Evolutionary conservation across 257 asterid species (phyloP).

Genomic region (Salvia rosmarinus): DNA sequence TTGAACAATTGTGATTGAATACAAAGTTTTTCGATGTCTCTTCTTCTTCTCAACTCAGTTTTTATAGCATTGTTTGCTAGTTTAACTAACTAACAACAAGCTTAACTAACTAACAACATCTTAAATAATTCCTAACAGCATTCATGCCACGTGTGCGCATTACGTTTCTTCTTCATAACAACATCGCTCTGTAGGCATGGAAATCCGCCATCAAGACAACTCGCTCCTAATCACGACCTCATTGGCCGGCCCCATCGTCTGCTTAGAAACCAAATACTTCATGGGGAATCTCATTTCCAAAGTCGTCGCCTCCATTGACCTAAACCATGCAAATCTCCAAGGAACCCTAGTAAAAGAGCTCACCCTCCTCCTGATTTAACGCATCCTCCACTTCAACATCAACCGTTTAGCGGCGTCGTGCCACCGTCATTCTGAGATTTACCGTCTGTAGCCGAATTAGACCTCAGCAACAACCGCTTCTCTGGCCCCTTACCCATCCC

Average conservation of each 20-base stretch:
- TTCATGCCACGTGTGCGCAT: no score
- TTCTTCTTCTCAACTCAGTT: no score
- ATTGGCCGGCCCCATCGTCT: constrained; percentile 79
- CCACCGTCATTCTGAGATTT: constrained; percentile 56
- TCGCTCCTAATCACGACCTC: constrained; percentile 53
- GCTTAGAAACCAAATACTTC: constrained; percentile 55
- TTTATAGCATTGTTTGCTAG: no score
- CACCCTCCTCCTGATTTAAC: constrained; percentile 52
- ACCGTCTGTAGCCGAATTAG: constrained; percentile 58
- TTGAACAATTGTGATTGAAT: no score
- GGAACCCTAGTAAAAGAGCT: constrained; percentile 66
- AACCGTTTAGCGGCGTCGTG: constrained; percentile 65
- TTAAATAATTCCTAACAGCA: no score
- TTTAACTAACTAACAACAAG: no score
- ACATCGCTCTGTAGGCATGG: constrained; percentile 87
- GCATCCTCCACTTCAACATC: constrained; percentile 72
- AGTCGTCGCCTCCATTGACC: constrained; percentile 74
- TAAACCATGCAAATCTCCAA: constrained; percentile 70
- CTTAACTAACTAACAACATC: no score
- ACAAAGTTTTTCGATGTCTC: no score
- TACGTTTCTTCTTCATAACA: no score
- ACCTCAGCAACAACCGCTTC: constrained; percentile 80
- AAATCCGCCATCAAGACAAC: constrained; percentile 72
- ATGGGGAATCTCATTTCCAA: constrained; percentile 51
- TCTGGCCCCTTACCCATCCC: constrained; percentile 68